Conservation (phyloP, 148 eudicot species). For the Vaccinium darrowii region DNA sequence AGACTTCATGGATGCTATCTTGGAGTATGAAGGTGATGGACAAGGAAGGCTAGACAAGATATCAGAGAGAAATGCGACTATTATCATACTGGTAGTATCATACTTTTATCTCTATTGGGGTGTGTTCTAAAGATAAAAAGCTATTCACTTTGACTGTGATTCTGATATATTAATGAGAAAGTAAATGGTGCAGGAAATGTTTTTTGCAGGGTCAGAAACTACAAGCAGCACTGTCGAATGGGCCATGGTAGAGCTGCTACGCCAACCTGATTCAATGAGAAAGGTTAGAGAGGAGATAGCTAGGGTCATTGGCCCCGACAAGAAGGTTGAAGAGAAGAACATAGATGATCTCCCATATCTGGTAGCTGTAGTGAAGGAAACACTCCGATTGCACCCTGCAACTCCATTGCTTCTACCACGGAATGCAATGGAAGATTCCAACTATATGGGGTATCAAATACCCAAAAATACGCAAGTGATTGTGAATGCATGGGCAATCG, state of each 20-base stretch:
- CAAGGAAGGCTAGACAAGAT: constrained; percentile 11
- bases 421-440: not conserved
- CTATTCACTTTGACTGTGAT: too few species aligned
- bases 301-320: not conserved
- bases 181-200: constrained; percentile 2
- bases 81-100: constrained; percentile 12
- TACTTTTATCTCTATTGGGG: too few species aligned
- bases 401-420: not conserved
- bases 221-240: constrained; percentile 6
- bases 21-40: constrained; percentile 15
- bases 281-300: not conserved
- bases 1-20: constrained; percentile 1
- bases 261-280: not conserved
- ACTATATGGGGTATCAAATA: constrained; percentile 3
- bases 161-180: too few species aligned
- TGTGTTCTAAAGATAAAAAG: too few species aligned
- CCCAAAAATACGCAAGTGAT: constrained; percentile 9
- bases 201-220: not conserved
- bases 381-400: not conserved
- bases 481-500: constrained; percentile 2
- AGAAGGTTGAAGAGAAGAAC: constrained; percentile 9
- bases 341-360: not conserved
- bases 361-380: constrained; percentile 9
- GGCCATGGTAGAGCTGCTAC: constrained; percentile 9
- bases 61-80: not conserved